Percentiles rank a stretch among this genome's conserved stretches.
Conservation (phyloP, 306 rosid species). For the Sophora flavescens region DNA sequence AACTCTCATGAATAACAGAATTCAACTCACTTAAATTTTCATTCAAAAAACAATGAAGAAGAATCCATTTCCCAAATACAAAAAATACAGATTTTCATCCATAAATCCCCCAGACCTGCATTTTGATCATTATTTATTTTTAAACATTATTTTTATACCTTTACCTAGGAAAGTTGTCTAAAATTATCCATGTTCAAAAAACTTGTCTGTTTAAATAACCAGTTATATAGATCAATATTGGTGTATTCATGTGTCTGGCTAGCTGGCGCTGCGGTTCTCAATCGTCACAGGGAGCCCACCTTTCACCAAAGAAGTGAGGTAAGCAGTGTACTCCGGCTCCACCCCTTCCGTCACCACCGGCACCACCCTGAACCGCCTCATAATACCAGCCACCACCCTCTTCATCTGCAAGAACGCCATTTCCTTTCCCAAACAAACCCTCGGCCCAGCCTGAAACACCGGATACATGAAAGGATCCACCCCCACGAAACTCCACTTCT, state of each 20-base stretch:
- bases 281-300: slow-evolving; percentile 72
- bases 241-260: not conserved
- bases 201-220: too few species aligned
- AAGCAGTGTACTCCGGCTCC: slow-evolving; percentile 51
- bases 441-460: slow-evolving; percentile 88
- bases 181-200: too few species aligned
- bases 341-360: slow-evolving; percentile 41
- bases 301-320: slow-evolving; percentile 62
- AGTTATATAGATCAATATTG: too few species aligned
- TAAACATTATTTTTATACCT: too few species aligned
- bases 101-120: too few species aligned
- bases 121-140: too few species aligned
- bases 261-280: slow-evolving; percentile 12
- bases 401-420: slow-evolving; percentile 95
- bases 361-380: slow-evolving; percentile 62
- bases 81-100: too few species aligned
- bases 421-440: slow-evolving; percentile 77
- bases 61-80: too few species aligned
- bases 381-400: slow-evolving; percentile 59
- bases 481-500: slow-evolving; percentile 61
- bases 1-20: too few species aligned
- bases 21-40: too few species aligned
- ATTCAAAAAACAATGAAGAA: too few species aligned
- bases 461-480: slow-evolving; percentile 63
- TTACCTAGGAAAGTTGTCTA: too few species aligned